Conservation (phyloP, 2,329 filamentous ascomycete genomes). For the Aspergillus piperis region DNA sequence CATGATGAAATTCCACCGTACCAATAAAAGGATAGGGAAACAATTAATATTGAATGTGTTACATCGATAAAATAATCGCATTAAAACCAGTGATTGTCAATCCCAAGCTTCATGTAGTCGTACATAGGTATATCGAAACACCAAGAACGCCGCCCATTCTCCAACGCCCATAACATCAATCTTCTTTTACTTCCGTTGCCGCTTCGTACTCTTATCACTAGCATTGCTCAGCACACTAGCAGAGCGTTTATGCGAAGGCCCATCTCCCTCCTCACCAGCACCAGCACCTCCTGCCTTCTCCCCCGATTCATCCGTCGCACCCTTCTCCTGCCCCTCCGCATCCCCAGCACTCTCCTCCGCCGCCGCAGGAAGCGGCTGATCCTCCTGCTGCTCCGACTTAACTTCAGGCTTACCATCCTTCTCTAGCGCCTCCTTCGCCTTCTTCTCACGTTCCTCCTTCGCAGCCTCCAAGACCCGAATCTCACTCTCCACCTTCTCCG, state of each 20-base stretch:
- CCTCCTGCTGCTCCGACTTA: constrained; percentile 39
- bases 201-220: constrained; percentile 62
- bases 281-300: constrained; percentile 13
- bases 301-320: background rate
- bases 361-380: constrained; percentile 21
- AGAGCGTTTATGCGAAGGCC: constrained; percentile 67
- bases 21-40: background rate
- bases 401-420: constrained; percentile 33
- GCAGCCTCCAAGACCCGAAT: constrained; percentile 49
- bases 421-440: constrained; percentile 31
- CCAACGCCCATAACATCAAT: constrained; percentile 4
- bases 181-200: constrained; percentile 46
- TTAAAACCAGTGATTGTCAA: constrained; percentile 8
- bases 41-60: background rate
- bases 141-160: constrained; percentile 9
- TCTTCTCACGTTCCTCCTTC: constrained; percentile 42
- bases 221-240: constrained; percentile 74
- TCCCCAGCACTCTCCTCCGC: constrained; percentile 15
- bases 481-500: constrained; percentile 51
- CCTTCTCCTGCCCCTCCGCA: constrained; percentile 14
- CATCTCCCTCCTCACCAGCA: constrained; percentile 22
- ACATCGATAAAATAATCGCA: background rate
- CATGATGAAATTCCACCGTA: background rate
- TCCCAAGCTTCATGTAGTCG: constrained; percentile 31
- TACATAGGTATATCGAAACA: constrained; percentile 33